Percentiles rank a stretch among this genome's conserved stretches.
These are phyloP conservation scores for Trametes versicolor DNA, from an alignment of 1,284 basidiomycete genomes.

Conservation along the genomic window DNA sequence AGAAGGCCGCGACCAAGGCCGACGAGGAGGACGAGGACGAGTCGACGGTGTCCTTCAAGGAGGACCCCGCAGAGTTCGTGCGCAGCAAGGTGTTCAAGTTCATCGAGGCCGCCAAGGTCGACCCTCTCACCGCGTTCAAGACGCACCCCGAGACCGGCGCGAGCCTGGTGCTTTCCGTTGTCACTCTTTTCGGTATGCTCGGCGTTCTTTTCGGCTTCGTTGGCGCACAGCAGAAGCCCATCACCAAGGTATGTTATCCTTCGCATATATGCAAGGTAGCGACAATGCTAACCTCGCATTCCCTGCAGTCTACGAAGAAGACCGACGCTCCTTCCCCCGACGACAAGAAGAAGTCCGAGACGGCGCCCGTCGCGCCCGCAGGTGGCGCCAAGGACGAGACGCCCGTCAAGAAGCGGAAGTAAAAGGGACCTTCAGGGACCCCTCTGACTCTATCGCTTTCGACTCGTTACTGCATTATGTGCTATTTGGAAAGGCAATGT, in stretches of 20 bases:
- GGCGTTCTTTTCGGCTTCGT: conserved; percentile 83
- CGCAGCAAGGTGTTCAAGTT: conserved; percentile 80
- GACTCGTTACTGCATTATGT: conserved; percentile 36
- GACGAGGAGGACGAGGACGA: conserved; percentile 63
- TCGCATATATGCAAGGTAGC: not conserved
- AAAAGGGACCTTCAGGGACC: conserved; percentile 38
- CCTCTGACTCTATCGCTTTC: conserved; percentile 24
- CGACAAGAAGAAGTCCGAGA: conserved; percentile 66
- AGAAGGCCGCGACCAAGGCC: conserved; percentile 50
- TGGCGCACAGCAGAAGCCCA: conserved; percentile 74
- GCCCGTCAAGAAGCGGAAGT: conserved; percentile 66
- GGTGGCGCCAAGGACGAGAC: conserved; percentile 73
- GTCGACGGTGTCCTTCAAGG: conserved; percentile 65
- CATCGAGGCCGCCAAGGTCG: conserved; percentile 74
- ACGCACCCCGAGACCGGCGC: conserved; percentile 87
- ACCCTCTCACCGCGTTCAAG: conserved; percentile 83
- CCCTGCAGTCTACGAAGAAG: conserved; percentile 70
- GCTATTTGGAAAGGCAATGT: conserved; percentile 39
- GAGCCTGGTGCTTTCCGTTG: conserved; percentile 73
- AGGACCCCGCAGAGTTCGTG: conserved; percentile 82
- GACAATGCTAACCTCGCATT: conserved; percentile 15
- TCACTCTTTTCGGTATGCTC: conserved; percentile 87
- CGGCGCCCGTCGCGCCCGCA: conserved; percentile 72
- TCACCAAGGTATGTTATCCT: conserved; percentile 59
- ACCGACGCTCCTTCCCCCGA: conserved; percentile 70